A percentile compares a stretch with the other conserved stretches of the same genome.
These are phyloP conservation scores for Ormosia semicastrata DNA, from an alignment of 306 rosid genomes.

Conservation along the genomic window DNA sequence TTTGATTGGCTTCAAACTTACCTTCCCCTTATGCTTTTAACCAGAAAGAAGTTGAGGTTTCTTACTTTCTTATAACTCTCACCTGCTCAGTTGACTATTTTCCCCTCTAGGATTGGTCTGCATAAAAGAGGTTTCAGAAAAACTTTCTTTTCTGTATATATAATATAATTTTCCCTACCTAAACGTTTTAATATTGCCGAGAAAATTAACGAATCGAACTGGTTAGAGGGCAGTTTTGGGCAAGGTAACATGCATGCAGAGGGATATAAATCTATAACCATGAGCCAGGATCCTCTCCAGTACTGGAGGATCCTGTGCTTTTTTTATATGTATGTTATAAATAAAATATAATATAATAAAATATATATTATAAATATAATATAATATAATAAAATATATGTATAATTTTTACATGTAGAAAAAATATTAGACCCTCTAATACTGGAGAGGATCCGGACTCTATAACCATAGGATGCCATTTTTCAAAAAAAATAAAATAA, in stretches of 20 bases:
- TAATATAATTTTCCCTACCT: background rate
- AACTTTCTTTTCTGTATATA: background rate
- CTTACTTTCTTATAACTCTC: background rate
- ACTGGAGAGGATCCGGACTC: too few relatives aligned
- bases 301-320: too few relatives aligned
- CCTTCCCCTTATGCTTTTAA: background rate
- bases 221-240: background rate
- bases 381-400: too few relatives aligned
- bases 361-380: too few relatives aligned
- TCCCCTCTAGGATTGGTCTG: background rate
- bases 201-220: background rate
- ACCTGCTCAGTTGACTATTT: background rate
- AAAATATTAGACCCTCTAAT: too few relatives aligned
- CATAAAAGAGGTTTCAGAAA: background rate
- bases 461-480: background rate
- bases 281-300: too few relatives aligned
- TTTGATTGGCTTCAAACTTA: background rate
- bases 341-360: too few relatives aligned
- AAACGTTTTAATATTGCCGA: background rate
- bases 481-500: background rate
- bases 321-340: too few relatives aligned
- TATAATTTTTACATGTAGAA: too few relatives aligned
- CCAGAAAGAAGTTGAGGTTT: background rate
- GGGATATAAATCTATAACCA: background rate
- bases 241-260: constrained; percentile 23